Conservation (phyloP, 2,329 filamentous ascomycete genomes). For the Aplosporella prunicola region DNA sequence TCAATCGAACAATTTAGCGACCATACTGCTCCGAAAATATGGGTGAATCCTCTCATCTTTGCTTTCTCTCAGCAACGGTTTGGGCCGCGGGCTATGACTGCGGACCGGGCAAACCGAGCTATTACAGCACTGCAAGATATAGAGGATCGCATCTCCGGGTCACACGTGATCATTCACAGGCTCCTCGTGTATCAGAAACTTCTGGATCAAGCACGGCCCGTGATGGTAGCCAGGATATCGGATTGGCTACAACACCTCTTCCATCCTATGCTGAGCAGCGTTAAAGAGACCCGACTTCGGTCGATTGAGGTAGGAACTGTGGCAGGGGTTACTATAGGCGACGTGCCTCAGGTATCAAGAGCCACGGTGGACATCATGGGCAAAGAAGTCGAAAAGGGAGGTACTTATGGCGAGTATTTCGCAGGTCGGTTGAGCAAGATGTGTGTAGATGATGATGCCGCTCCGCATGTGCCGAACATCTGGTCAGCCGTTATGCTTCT, state of each 20-base stretch:
- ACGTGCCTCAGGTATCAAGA: slow-evolving; percentile 57
- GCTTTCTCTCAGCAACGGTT: slow-evolving; percentile 75
- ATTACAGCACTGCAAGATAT: slow-evolving; percentile 63
- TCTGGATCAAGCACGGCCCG: slow-evolving; percentile 56
- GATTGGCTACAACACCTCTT: slow-evolving; percentile 80
- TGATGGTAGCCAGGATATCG: slow-evolving; percentile 59
- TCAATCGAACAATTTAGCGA: slow-evolving; percentile 67
- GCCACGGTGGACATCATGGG: slow-evolving; percentile 56
- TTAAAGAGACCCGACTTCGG: slow-evolving; percentile 65
- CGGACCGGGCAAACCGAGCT: slow-evolving; percentile 59
- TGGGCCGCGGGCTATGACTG: slow-evolving; percentile 60
- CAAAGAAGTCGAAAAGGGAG: slow-evolving; percentile 41
- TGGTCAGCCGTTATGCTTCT: slow-evolving; percentile 80
- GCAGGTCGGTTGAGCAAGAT: slow-evolving; percentile 58
- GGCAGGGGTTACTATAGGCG: slow-evolving; percentile 58
- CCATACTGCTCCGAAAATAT: slow-evolving; percentile 58
- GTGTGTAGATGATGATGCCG: slow-evolving; percentile 49
- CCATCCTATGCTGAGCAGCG: slow-evolving; percentile 66
- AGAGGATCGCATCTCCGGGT: slow-evolving; percentile 65
- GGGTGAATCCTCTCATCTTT: slow-evolving; percentile 67
- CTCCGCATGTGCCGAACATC: slow-evolving; percentile 67
- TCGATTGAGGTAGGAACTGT: slow-evolving; percentile 68
- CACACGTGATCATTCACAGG: slow-evolving; percentile 68
- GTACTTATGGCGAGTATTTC: slow-evolving; percentile 61
- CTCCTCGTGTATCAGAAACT: slow-evolving; percentile 71